Percentiles rank a stretch among this genome's conserved stretches.
phyloP scores from a whole-genome alignment of 768 basidiomycete species.

The Suillus ampliporus region DNA sequence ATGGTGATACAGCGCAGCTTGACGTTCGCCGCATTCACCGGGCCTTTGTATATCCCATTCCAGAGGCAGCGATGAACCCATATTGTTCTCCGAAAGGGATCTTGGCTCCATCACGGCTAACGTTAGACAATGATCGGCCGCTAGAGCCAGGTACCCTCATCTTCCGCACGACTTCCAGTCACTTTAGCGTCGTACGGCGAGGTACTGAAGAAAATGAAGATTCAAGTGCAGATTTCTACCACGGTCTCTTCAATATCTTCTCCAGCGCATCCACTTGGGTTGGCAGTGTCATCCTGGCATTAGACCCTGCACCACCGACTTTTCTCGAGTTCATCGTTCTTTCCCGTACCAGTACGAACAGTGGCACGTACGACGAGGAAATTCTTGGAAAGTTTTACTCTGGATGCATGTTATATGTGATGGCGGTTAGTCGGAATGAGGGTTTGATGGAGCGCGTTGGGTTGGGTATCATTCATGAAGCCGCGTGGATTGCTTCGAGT shows the following conservation, averaged over 20 bases:
- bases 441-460: slow-evolving; percentile 25
- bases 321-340: slow-evolving; percentile 24
- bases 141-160: slow-evolving; percentile 24
- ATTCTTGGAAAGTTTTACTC: slow-evolving; percentile 18
- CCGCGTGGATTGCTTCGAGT: slow-evolving; percentile 19
- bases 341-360: slow-evolving; percentile 12
- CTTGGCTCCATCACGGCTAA: not conserved
- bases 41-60: not conserved
- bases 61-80: not conserved
- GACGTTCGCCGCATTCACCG: slow-evolving; percentile 16
- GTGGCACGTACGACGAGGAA: slow-evolving; percentile 19
- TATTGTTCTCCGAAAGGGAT: slow-evolving; percentile 8
- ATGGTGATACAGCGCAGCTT: slow-evolving; percentile 13
- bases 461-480: slow-evolving; percentile 22
- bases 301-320: slow-evolving; percentile 5
- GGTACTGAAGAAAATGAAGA: slow-evolving; percentile 10
- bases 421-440: slow-evolving; percentile 21
- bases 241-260: slow-evolving; percentile 21
- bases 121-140: not conserved
- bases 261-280: slow-evolving; percentile 1
- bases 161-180: slow-evolving; percentile 26
- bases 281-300: slow-evolving; percentile 23
- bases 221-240: not conserved
- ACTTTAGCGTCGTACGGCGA: slow-evolving; percentile 4
- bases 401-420: slow-evolving; percentile 26